These are phyloP conservation scores for Jaapia argillacea DNA, from an alignment of 768 basidiomycete species.

Conservation along the genomic window DNA sequence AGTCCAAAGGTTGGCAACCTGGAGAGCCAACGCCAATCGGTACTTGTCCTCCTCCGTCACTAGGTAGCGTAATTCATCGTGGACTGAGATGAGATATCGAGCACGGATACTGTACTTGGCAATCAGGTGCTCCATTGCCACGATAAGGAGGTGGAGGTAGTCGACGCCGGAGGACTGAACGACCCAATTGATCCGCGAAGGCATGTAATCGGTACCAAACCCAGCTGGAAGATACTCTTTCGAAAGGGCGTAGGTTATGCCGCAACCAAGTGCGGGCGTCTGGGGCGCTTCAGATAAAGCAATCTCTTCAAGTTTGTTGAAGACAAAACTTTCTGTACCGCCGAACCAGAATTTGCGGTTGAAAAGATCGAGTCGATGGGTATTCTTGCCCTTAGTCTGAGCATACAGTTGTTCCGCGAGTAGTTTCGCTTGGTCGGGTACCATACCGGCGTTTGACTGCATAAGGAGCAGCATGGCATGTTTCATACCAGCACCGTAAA, in stretches of 20 bases:
- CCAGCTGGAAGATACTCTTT: slow-evolving; percentile 77
- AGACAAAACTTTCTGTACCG: slow-evolving; percentile 90
- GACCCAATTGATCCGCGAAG: slow-evolving; percentile 98
- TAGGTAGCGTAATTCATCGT: slow-evolving; percentile 93
- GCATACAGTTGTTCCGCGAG: slow-evolving; percentile 81
- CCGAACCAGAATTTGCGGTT: slow-evolving; percentile 91
- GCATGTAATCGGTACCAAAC: slow-evolving; percentile 84
- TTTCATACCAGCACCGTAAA: slow-evolving; percentile 96
- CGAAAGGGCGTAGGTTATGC: slow-evolving; percentile 87
- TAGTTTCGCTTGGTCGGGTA: slow-evolving; percentile 66
- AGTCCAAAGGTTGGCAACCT: slow-evolving; percentile 96
- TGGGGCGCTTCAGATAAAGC: slow-evolving; percentile 78
- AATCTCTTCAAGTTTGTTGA: slow-evolving; percentile 96
- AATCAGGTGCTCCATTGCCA: slow-evolving; percentile 86
- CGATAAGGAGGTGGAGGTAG: slow-evolving; percentile 93
- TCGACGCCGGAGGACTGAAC: slow-evolving; percentile 98
- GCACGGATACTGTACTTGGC: slow-evolving; percentile 76
- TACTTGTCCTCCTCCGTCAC: slow-evolving; percentile 84
- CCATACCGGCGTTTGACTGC: slow-evolving; percentile 75
- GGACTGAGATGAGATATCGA: slow-evolving; percentile 92
- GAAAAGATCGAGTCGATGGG: slow-evolving; percentile 65
- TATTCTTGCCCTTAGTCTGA: slow-evolving; percentile 89
- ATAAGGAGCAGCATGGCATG: slow-evolving; percentile 84
- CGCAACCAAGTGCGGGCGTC: slow-evolving; percentile 91
- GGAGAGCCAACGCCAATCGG: slow-evolving; percentile 85